phyloP scores from a whole-genome alignment of 352 stramenopile species.

The Peronospora tabacina region DNA sequence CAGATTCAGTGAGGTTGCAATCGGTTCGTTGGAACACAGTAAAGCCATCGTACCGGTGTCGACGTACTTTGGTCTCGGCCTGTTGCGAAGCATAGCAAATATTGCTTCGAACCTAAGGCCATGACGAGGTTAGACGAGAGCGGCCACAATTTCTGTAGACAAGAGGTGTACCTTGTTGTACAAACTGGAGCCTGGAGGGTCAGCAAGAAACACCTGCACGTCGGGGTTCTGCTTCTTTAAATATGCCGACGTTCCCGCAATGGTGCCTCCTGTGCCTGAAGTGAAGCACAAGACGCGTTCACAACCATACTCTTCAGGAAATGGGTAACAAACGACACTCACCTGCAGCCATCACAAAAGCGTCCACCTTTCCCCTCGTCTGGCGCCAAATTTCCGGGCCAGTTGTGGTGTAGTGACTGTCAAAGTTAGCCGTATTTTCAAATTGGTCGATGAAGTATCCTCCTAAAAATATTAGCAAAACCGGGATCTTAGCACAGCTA shows the following conservation, averaged over 20 bases:
- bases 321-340: background rate
- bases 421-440: constrained; percentile 95
- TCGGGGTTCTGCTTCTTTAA: constrained; percentile 86
- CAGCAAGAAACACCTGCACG: constrained; percentile 91
- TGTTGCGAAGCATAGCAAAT: constrained; percentile 94
- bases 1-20: background rate
- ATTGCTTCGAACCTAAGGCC: constrained; percentile 77
- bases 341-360: constrained; percentile 97
- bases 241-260: constrained; percentile 91
- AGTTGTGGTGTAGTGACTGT: constrained; percentile 91
- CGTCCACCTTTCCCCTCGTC: constrained; percentile 87
- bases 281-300: constrained; percentile 1
- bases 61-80: constrained; percentile 85
- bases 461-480: constrained; percentile 24
- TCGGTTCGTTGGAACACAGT: background rate
- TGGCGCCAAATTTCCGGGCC: constrained; percentile 95
- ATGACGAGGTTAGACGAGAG: constrained; percentile 2
- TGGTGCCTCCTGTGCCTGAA: constrained; percentile 93
- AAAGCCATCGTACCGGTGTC: constrained; percentile 61
- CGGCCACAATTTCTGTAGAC: background rate
- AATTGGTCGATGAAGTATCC: constrained; percentile 98
- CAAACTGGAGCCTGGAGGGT: constrained; percentile 94
- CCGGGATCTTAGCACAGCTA: background rate
- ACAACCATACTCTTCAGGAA: background rate
- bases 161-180: constrained; percentile 87